Conservation (phyloP, 1,284 basidiomycete species). For the Chiua sp. region DNA sequence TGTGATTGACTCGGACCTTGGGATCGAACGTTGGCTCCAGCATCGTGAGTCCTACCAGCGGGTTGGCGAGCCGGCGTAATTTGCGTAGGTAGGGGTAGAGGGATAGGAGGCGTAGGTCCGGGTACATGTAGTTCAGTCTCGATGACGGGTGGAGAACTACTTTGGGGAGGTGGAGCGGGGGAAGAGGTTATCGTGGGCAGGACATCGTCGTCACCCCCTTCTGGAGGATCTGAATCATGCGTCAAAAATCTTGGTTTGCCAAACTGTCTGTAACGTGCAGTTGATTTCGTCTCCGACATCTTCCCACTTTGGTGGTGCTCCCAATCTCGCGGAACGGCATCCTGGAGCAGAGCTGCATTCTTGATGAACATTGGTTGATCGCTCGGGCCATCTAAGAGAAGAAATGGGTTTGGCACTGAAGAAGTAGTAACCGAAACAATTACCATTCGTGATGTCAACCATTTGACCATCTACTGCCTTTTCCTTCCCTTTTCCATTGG, state of each 20-base stretch:
- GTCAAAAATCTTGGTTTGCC: slow-evolving; percentile 25
- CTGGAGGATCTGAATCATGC: slow-evolving; percentile 23
- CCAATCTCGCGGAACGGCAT: slow-evolving; percentile 2
- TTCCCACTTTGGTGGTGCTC: neutral
- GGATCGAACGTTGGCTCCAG: slow-evolving; percentile 13
- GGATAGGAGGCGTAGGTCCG: neutral
- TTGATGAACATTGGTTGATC: slow-evolving; percentile 25
- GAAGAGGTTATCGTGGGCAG: slow-evolving; percentile 18
- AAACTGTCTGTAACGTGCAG: slow-evolving; percentile 13
- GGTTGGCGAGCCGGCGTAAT: slow-evolving; percentile 1
- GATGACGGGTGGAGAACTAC: slow-evolving; percentile 31
- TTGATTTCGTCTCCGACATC: neutral
- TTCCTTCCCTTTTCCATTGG: slow-evolving; percentile 37
- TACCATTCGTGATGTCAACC: slow-evolving; percentile 44
- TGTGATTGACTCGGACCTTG: slow-evolving; percentile 21
- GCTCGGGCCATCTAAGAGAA: slow-evolving; percentile 3
- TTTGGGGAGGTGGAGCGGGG: slow-evolving; percentile 28
- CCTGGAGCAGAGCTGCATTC: slow-evolving; percentile 26
- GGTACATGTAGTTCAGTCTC: slow-evolving; percentile 7
- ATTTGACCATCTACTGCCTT: slow-evolving; percentile 33
- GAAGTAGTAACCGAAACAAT: neutral
- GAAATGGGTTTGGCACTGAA: neutral
- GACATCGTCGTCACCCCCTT: slow-evolving; percentile 2
- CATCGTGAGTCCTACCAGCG: neutral
- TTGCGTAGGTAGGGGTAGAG: neutral